Evolutionary conservation across 805 yeast species (phyloP), one percentile per base, ranked within the genome.

Genomic region (Wickerhamiella kurtzmanii): DNA sequence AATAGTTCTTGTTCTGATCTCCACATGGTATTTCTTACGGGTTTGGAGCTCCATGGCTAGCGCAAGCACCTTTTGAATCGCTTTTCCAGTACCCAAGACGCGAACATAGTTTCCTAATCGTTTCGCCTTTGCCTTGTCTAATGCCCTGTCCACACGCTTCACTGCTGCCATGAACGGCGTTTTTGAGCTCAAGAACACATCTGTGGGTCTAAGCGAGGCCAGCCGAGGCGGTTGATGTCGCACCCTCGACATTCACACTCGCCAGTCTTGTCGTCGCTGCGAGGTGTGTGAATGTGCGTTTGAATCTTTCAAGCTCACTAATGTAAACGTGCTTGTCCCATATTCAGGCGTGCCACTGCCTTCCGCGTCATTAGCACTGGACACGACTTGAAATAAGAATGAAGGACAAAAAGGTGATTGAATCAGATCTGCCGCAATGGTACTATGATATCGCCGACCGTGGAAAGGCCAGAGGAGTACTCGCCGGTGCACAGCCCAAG

Each of bases 161-260:
- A 85, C 56, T 0, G 82, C 86, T 9, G 89, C 75, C 11, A 84
- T 70, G 55, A 70, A 82, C 2, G 95, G 92, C 2, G 94, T 81
- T 1, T 63, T 60, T 1, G 80, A 62, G 53, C 82, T 81, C 35
- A 86, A 8, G 19, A 19, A 38, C 5, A 38, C 25, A 20, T 38
- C 41, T 6, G 2, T 73, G 35, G 69, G 0, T 76, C 68, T 19
- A 72, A 70, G 38, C 68, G 49, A 72, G 20, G 70, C 64, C 54
- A 67, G 64, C 44, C 69, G 60, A 58, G 73, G 64, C 19, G 57
- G 53, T 13, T 67, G 62, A 19, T 45, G 47, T 35, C 41, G 41
- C 5, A 15, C 16, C 16, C 25, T 6, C n/a, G 18, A 20, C 41
- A 15, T 38, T 25, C 6, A 25, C 32, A 6, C 11, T 25, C 32